Evolutionary conservation across 2,329 filamentous ascomycete species (phyloP), one percentile per base, ranked within the genome.

Genomic region (Neofusicoccum sp.): DNA sequence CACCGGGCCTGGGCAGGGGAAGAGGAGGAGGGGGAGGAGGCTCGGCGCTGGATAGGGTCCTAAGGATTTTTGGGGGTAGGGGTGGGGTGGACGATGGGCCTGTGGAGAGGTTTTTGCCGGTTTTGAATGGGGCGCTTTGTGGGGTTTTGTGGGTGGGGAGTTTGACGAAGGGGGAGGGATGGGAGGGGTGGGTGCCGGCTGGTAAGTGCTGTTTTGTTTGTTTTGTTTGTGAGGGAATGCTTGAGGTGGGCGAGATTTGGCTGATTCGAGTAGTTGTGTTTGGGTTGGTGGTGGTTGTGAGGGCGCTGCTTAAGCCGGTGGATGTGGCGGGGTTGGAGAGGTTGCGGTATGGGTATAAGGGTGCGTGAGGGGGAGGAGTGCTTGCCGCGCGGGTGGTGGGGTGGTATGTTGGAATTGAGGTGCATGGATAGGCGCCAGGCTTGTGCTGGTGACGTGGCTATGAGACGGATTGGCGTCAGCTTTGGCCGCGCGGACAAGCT

Each of bases 221-320:
- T 36, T n/a, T 28, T 79, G 77, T 58, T 65, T 87, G 54, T 3
- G 2, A 26, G 34, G 30, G 33, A 16, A 12, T 36, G 6, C 8
- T 3, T 9, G 4, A 43, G 4, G 28, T 16, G 41, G 14, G 31
- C 8, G 7, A 8, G 34, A 16, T 20, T 7, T 4, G 28, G 26
- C 44, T 40, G 44, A 24, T 24, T 9, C 26, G 12, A 38, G 78
- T 75, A 0, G 71, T 86, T 1, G 82, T 91, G 1, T 86, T 89
- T 67, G 79, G 65, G 0, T 78, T 89, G 20, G 80, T 86, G 5
- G 67, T 91, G 61, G 73, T 83, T 48, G 84, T 85, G 31, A 86
- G 91, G 73, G 75, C 84, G 56, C 79, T 89, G 68, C 86, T 92
- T 82, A 81, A 82, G 3, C 81, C 85, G 49, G 83, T 92, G 7